Evolutionary conservation across 441 rosid species (phyloP), one percentile per base, ranked within the genome.

Genomic region (Lepidium campestre): DNA sequence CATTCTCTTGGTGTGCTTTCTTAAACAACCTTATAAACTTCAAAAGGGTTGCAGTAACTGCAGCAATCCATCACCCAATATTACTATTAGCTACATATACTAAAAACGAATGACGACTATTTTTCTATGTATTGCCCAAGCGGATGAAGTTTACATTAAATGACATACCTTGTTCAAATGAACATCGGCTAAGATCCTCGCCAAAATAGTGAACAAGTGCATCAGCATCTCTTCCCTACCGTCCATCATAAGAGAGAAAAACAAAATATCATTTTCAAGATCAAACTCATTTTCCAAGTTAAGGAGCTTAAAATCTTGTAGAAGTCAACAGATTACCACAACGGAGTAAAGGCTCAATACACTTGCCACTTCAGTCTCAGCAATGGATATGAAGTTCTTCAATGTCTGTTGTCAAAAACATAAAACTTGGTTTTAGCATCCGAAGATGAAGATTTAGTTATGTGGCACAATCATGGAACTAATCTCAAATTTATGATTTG

Each of bases 151-250:
- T 72, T 34, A 52, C 23, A 25, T 47, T 56, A 32, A 9, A 32
- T 12, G 54, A 34, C 70, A 61, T 81, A 89, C 99, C 99, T 91
- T 91, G 99, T 81, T 94, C 99, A 82, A 91, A 91, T 1, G 93
- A 98, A 77, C 85, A 91, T 19, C 90, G 86, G 20, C 84, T 88
- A 14, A 98, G 99, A 85, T 94, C 99, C 85, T 94, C 99, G 12
- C 93, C 89, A 70, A 94, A 94, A 67, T 94, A 94, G 59, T 81
- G 77, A 9, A 89, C 98, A 76, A 94, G 98, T 62, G 90, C 93
- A 85, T 94, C 96, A 36, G 98, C 99, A 80, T 91, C 89, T 75
- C 87, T 86, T 65, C 97, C 99, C 99, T 94, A 86, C 23, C 1
- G 10, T 68, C 70, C 75, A 75, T 65, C 63, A 40, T 67, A 65